Conservation (phyloP, 73 alveolate genomes). For the Tetrahymena elliotti region DNA sequence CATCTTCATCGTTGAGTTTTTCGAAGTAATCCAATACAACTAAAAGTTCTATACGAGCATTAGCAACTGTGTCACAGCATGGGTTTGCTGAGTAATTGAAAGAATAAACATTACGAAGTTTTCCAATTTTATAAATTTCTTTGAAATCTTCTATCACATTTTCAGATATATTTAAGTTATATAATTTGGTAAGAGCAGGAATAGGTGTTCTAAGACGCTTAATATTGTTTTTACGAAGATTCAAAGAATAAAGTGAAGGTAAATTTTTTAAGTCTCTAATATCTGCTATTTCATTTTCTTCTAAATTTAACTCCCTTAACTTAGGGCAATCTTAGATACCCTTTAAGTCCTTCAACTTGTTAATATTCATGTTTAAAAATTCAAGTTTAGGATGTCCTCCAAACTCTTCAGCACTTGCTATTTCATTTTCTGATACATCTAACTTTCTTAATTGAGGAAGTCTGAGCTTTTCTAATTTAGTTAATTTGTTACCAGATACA, state of each 20-base stretch:
- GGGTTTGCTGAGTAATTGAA: background rate
- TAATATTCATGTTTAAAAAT: background rate
- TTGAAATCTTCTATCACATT: background rate
- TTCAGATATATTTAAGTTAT: background rate
- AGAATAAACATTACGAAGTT: background rate
- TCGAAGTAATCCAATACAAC: background rate
- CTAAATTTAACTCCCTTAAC: background rate
- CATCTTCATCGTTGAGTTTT: background rate
- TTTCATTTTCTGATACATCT: background rate
- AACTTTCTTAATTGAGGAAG: background rate
- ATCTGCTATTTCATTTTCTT: background rate
- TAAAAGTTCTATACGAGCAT: background rate
- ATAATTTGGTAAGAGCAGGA: background rate
- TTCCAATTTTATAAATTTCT: background rate
- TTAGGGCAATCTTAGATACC: background rate
- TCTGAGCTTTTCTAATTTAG: background rate
- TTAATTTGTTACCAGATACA: background rate
- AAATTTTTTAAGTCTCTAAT: background rate
- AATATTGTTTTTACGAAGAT: background rate
- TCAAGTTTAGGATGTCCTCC: background rate
- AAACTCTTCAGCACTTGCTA: background rate
- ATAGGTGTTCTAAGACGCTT: background rate
- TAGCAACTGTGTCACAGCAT: background rate
- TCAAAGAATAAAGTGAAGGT: background rate
- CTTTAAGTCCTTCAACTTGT: background rate